These are phyloP conservation scores for Lactifluus echinatus DNA, from an alignment of 768 basidiomycete species.

Conservation along the genomic window DNA sequence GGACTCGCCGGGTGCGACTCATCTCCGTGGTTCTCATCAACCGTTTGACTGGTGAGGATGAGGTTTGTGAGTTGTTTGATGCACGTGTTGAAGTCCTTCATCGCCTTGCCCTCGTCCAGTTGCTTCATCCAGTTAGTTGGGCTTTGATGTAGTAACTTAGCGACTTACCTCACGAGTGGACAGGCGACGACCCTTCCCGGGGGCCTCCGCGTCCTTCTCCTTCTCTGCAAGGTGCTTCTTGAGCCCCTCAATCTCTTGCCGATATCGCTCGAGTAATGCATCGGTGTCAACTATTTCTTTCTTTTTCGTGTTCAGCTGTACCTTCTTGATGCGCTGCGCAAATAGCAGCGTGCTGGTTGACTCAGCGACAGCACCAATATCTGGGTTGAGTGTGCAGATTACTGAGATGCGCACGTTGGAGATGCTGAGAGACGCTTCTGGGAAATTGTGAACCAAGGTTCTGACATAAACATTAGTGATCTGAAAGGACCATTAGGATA, in stretches of 20 bases:
- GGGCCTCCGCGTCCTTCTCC: slow-evolving; percentile 48
- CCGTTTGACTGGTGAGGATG: slow-evolving; percentile 77
- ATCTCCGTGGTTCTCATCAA: slow-evolving; percentile 58
- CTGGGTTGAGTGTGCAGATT: slow-evolving; percentile 92
- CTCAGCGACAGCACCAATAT: slow-evolving; percentile 67
- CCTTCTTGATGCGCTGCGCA: slow-evolving; percentile 85
- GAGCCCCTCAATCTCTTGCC: slow-evolving; percentile 89
- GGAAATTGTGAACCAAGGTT: too few relatives aligned
- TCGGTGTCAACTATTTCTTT: slow-evolving; percentile 92
- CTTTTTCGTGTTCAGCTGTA: slow-evolving; percentile 84
- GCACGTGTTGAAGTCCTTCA: slow-evolving; percentile 70
- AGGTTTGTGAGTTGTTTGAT: slow-evolving; percentile 79
- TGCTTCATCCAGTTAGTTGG: slow-evolving; percentile 37
- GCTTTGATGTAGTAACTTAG: not conserved
- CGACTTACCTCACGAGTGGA: slow-evolving; percentile 38
- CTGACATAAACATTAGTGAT: too few relatives aligned
- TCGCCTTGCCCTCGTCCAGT: slow-evolving; percentile 78
- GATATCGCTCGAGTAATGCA: slow-evolving; percentile 87
- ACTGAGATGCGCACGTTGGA: slow-evolving; percentile 93
- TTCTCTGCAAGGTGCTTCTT: slow-evolving; percentile 62
- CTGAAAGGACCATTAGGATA: too few relatives aligned
- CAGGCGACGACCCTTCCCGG: slow-evolving; percentile 33
- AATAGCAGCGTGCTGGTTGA: slow-evolving; percentile 85
- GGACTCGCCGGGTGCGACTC: slow-evolving; percentile 78
- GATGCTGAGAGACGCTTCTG: too few relatives aligned